Evolutionary conservation across 192 early-diverging fungal genomes (phyloP), one percentile per base, ranked within the genome.

Genomic region (Coemansia sp.): DNA sequence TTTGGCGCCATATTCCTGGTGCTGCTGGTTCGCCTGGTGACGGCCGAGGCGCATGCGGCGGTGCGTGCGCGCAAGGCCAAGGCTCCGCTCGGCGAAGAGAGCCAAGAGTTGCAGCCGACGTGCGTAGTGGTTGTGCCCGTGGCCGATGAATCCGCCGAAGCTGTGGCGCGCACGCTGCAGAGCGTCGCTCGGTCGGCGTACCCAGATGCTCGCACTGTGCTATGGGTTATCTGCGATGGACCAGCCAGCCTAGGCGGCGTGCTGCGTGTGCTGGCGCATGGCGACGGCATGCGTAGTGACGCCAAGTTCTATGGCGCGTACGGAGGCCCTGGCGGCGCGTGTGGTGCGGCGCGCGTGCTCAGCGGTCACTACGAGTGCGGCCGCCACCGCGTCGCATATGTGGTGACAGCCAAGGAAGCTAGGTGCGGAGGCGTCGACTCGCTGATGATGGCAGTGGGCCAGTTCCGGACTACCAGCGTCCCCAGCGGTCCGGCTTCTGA

Each of bases 351-450:
- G 32, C 78, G 78, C 24, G 92, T 98, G 41, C 97, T 96, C 70
- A 94, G 93, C 35, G 97, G 97, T 38, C 84, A 94, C 36, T 96
- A 97, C 70, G 94, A 97, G 72, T 85, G 89, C 62, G 89, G 90
- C 24, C 92, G 96, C 6, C 94, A 94, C 60, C 86, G 87, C 25
- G 94, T 99, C 9, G 94, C 96, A 1, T 98, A 94, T 66, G 89
- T 98, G 58, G 94, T 99, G 10, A 88, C 95, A 6, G 96, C 90
- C 63, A 99, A 99, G 78, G 79, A 82, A 40, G 41, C 70, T 25
- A 64, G 64, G 57, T 74, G 76, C 64, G 79, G 79, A 12, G 46
- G 64, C 14, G 74, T 77, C 7, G 79, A 82, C 47, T 71, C 79
- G 70, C 70, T 82, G 60, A 82, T 82, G 79, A 73, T 82, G 70